A percentile compares a stretch with the other conserved stretches of the same genome.
Conservation (phyloP, 2,329 filamentous ascomycete genomes). For the Penicillium sp. region DNA sequence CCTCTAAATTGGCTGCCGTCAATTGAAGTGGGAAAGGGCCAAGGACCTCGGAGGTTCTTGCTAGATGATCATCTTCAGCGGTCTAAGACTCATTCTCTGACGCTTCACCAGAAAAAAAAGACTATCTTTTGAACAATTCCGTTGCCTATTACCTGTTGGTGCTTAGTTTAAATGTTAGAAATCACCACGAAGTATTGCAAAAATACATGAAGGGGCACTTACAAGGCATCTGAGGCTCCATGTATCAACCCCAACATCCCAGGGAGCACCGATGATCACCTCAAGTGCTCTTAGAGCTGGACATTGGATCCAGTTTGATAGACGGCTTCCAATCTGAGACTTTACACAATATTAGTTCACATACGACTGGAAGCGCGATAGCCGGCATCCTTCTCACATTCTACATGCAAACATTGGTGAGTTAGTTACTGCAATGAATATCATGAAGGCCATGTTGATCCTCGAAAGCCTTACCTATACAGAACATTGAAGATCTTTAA, state of each 20-base stretch:
- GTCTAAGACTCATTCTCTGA: conserved; percentile 23
- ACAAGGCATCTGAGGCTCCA: conserved; percentile 30
- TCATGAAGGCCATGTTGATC: too few relatives aligned
- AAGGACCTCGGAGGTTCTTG: conserved; percentile 22
- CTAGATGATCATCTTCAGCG: conserved; percentile 24
- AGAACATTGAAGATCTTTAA: too few relatives aligned
- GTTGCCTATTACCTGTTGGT: too few relatives aligned
- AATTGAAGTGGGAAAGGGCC: conserved; percentile 23
- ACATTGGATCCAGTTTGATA: not conserved
- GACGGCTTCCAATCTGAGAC: too few relatives aligned
- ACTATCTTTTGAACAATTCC: conserved; percentile 25
- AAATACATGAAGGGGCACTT: conserved; percentile 9
- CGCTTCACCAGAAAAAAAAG: conserved; percentile 20
- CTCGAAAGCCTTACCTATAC: too few relatives aligned
- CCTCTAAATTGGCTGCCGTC: too few relatives aligned
- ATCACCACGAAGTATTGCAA: not conserved
- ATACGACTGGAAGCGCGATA: too few relatives aligned
- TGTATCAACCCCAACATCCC: conserved; percentile 25
- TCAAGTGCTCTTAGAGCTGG: conserved; percentile 1
- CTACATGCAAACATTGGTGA: too few relatives aligned
- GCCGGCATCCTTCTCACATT: too few relatives aligned
- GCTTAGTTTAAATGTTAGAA: conserved; percentile 18
- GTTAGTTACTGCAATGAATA: too few relatives aligned
- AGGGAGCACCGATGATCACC: conserved; percentile 20
- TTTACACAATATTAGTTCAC: not conserved